A percentile compares a stretch with the other conserved stretches of the same genome.
These are phyloP conservation scores for Gryganskiella cystojenkinii DNA, from an alignment of 192 early-diverging fungal species.

Conservation along the genomic window DNA sequence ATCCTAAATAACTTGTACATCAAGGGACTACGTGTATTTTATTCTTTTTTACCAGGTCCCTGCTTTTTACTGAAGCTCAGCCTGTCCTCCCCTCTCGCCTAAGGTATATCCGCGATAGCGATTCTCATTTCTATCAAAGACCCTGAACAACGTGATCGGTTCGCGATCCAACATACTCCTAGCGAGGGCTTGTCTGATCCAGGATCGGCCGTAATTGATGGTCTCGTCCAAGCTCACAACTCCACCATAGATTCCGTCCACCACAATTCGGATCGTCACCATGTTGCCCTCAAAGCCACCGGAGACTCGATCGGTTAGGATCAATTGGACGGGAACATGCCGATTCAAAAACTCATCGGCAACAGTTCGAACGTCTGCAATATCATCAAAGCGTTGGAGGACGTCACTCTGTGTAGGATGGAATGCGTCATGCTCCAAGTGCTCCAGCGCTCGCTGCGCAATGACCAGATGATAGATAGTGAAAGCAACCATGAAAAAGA, in stretches of 20 bases:
- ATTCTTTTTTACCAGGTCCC: too few species aligned
- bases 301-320: neutral
- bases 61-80: too few species aligned
- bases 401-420: neutral
- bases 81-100: too few species aligned
- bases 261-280: neutral
- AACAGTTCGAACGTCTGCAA: neutral
- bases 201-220: neutral
- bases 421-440: neutral
- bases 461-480: neutral
- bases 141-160: neutral
- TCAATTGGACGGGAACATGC: neutral
- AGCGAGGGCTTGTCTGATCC: neutral
- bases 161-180: neutral
- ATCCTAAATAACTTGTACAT: too few species aligned
- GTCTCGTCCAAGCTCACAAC: neutral
- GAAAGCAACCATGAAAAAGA: neutral
- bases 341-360: neutral
- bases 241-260: neutral
- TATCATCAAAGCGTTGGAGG: neutral
- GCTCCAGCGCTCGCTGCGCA: too few species aligned
- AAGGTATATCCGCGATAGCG: too few species aligned
- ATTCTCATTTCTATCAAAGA: too few species aligned
- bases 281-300: neutral
- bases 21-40: too few species aligned